A percentile compares a stretch with the other conserved stretches of the same genome.
phyloP scores from a whole-genome alignment of 208 protist species.

The Angomonas deanei region DNA sequence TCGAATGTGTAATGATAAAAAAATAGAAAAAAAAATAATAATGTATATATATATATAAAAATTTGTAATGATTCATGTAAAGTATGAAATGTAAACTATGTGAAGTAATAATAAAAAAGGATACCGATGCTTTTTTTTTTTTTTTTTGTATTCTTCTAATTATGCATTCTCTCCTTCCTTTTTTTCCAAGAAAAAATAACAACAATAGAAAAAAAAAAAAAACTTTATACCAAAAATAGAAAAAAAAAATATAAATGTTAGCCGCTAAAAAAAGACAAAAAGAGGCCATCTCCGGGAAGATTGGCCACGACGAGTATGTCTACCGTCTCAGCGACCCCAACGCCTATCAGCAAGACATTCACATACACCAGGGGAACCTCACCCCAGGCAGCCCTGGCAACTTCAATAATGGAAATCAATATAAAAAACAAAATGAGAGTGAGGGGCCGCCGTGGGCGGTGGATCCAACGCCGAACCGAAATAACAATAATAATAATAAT shows the following conservation, averaged over 20 bases:
- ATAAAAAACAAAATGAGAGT: neutral
- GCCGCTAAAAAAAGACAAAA: conserved; percentile 45
- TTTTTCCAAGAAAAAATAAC: conserved; percentile 3
- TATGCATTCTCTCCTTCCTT: conserved; percentile 3
- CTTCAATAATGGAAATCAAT: conserved; percentile 6
- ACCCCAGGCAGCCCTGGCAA: conserved; percentile 4
- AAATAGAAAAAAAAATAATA: conserved; percentile 4
- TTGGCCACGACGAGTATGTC: conserved; percentile 74
- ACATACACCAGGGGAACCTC: conserved; percentile 21
- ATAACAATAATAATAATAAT: neutral
- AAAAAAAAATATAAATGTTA: conserved; percentile 8
- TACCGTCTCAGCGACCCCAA: conserved; percentile 50
- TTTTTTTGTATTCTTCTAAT: conserved; percentile 3
- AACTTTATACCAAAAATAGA: neutral
- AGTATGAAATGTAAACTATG: neutral
- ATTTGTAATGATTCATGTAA: neutral
- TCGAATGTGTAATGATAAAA: conserved; percentile 15
- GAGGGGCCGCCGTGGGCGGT: conserved; percentile 20
- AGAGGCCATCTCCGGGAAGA: conserved; percentile 69
- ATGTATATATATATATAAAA: conserved; percentile 1
- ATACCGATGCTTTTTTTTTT: conserved; percentile 1
- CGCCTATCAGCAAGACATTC: conserved; percentile 15
- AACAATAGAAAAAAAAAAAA: neutral
- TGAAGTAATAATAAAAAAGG: neutral
- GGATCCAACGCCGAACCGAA: conserved; percentile 9